Base-by-base conservation (phyloP, 345 rosid species). In the Gossypium bickii region DNA sequence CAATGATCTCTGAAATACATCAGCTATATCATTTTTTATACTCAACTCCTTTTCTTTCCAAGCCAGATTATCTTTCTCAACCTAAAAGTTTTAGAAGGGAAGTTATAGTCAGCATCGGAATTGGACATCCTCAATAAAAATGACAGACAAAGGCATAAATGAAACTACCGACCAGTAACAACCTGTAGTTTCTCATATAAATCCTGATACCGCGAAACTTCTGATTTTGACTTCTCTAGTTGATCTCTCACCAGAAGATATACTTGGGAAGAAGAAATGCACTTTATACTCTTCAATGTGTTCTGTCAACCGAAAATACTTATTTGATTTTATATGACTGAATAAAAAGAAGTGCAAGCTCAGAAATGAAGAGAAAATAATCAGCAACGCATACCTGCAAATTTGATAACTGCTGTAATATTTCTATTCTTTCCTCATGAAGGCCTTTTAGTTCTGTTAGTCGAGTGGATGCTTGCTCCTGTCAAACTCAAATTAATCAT, bases 181-280 rank as follows among this genome's bases (percentile, higher is more conserved):
- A 95, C 99, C 99, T 95, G 98, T 72, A 93, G 90, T 89, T 89
- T 95, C 90, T 91, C 93, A 47, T 82, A 89, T 72, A 87, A 78
- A 78, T 91, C 87, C 84, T 86, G 95, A 86, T 87, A 92, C 58
- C 78, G 80, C 55, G 74, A 51, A 80, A 88, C 93, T 80, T 87
- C 90, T 44, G 88, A 78, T 80, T 92, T 96, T 79, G 93, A 86
- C 74, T 83, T 91, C 77, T 83, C 91, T 66, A 96, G 82, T 82
- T 92, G 97, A 76, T 89, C 90, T 86, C 79, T 87, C 72, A 90
- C 78, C 75, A 80, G 81, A 68, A 87, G 83, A 80, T 41, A 90
- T 20, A 83, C 81, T 81, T 85, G 89, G 78, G 99, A 92, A 70
- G 92, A 87, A 75, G 87, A 85, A 77, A 92, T 83, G 80, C 79